Conservation (phyloP, 345 rosid genomes). For the Acer saccharum region DNA sequence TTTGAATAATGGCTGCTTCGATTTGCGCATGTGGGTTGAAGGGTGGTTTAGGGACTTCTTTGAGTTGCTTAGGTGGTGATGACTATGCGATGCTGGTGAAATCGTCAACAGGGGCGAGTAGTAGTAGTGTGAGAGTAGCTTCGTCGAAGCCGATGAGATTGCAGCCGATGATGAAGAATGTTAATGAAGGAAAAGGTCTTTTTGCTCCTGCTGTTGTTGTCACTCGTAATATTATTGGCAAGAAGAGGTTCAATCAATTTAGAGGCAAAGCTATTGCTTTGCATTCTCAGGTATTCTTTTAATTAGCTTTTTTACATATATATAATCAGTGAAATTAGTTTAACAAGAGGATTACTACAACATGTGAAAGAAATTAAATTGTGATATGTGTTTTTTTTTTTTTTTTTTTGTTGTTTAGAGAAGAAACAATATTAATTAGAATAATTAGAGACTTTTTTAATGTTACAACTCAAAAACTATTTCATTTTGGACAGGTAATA, state of each 20-base stretch:
- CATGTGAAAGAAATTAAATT: too few species aligned
- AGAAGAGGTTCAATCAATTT: constrained; percentile 87
- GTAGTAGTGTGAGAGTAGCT: constrained; percentile 34
- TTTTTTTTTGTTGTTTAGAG: too few species aligned
- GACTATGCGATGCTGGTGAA: constrained; percentile 41
- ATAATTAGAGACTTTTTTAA: too few species aligned
- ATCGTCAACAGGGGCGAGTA: constrained; percentile 34
- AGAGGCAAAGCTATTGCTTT: constrained; percentile 97
- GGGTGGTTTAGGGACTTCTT: constrained; percentile 34
- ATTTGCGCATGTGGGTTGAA: constrained; percentile 50
- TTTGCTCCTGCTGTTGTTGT: constrained; percentile 84
- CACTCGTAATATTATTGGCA: constrained; percentile 70
- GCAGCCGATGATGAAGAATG: constrained; percentile 79
- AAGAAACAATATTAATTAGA: too few species aligned
- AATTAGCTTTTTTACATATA: too few species aligned
- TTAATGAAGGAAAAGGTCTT: constrained; percentile 93
- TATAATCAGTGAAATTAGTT: too few species aligned
- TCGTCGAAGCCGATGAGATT: constrained; percentile 39
- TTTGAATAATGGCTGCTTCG: constrained; percentile 43
- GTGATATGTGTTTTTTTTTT: too few species aligned
- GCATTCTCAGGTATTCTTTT: constrained; percentile 78
- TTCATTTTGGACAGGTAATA: constrained; percentile 57
- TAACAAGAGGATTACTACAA: too few species aligned
- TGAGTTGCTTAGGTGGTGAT: constrained; percentile 45
- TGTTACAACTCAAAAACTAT: too few species aligned